These are phyloP conservation scores for Eucalyptus victrix DNA, from an alignment of 345 rosid species.

Conservation along the genomic window DNA sequence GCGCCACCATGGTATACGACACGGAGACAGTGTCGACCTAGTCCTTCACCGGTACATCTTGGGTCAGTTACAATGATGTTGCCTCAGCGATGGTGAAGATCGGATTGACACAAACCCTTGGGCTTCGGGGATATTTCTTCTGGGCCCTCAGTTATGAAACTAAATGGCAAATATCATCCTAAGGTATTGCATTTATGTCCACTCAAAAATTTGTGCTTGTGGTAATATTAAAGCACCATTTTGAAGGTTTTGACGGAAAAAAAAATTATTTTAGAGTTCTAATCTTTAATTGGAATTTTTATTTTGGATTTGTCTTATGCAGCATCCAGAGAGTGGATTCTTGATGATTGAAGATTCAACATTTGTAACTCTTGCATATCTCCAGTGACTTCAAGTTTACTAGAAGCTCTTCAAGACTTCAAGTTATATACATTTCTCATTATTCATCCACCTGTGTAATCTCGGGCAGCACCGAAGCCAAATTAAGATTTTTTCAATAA, in stretches of 20 bases:
- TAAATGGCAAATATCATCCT: slow-evolving; percentile 24
- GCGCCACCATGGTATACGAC: slow-evolving; percentile 23
- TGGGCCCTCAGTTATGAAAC: slow-evolving; percentile 36
- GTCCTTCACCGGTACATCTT: slow-evolving; percentile 12
- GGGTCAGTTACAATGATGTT: slow-evolving; percentile 34
- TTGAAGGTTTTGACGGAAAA: neutral
- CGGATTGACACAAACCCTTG: slow-evolving; percentile 22
- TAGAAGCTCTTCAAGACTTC: no score
- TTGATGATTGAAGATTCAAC: no score
- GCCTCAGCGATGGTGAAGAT: slow-evolving; percentile 16
- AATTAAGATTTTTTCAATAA: no score
- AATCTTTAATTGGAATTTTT: no score
- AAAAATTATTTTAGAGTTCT: no score
- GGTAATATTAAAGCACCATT: neutral
- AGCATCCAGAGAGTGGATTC: no score
- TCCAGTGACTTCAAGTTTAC: no score
- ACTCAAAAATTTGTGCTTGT: neutral
- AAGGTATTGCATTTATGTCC: slow-evolving; percentile 4
- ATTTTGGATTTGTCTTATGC: no score
- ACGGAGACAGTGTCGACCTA: slow-evolving; percentile 22
- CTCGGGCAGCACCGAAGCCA: no score
- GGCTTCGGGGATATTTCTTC: slow-evolving; percentile 59
- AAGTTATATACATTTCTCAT: no score
- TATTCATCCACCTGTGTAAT: no score
- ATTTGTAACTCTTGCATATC: no score